A percentile compares a stretch with the other conserved stretches of the same genome.
These are phyloP conservation scores for Xylona heveae DNA, from an alignment of 495 filamentous ascomycete genomes.

Conservation along the genomic window DNA sequence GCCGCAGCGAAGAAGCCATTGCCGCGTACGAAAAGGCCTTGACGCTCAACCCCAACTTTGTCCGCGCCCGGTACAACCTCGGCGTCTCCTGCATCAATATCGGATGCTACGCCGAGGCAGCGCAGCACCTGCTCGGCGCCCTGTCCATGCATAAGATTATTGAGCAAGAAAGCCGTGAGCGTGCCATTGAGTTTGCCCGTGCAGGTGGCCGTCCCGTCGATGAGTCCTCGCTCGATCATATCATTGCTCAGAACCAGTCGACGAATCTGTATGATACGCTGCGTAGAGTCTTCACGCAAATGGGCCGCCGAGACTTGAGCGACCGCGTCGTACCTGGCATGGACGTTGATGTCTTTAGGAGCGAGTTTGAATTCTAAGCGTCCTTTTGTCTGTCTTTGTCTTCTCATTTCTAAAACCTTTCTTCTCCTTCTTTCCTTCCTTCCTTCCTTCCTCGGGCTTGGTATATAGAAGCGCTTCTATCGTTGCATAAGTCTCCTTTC, in stretches of 20 bases:
- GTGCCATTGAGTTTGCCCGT: conserved; percentile 61
- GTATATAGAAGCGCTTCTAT: too few relatives aligned
- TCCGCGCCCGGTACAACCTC: conserved; percentile 89
- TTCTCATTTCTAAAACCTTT: too few relatives aligned
- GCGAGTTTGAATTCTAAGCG: conserved; percentile 52
- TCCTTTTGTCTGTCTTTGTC: background rate
- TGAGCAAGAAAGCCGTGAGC: conserved; percentile 63
- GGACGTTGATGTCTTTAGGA: conserved; percentile 75
- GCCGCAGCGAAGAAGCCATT: conserved; percentile 84
- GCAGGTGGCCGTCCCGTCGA: conserved; percentile 17
- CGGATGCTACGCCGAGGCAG: conserved; percentile 79
- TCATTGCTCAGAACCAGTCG: conserved; percentile 71
- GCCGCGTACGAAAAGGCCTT: conserved; percentile 88
- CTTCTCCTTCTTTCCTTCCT: background rate
- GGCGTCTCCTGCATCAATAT: conserved; percentile 97
- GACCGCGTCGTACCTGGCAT: conserved; percentile 74
- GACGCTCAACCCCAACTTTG: conserved; percentile 79
- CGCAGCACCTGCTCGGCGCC: conserved; percentile 82
- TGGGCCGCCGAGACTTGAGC: conserved; percentile 70
- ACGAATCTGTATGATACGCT: conserved; percentile 92
- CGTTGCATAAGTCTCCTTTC: too few relatives aligned
- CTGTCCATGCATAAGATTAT: conserved; percentile 93
- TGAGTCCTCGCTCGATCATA: conserved; percentile 50
- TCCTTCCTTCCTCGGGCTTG: background rate
- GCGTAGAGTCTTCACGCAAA: conserved; percentile 79